A percentile compares a stretch with the other conserved stretches of the same genome.
phyloP scores from a whole-genome alignment of 805 yeast species.

The Metschnikowia cerradonensis region DNA sequence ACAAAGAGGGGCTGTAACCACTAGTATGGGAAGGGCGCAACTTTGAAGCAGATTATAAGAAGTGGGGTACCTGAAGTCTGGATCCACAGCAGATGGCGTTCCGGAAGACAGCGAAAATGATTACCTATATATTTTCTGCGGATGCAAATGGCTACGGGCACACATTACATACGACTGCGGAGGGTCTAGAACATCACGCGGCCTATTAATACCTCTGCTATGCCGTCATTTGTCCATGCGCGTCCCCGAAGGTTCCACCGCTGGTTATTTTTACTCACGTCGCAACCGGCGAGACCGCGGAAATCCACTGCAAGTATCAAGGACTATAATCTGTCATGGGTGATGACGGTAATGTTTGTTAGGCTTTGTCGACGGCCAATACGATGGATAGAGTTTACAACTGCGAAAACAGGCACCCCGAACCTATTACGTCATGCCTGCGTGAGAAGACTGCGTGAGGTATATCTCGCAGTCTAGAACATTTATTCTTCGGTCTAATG shows the following conservation, averaged over 20 bases:
- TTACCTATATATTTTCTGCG: conserved; percentile 2
- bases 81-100: background rate
- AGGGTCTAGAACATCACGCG: conserved; percentile 4
- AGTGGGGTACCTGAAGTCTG: background rate
- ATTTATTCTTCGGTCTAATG: background rate
- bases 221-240: conserved; percentile 4
- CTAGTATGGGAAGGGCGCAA: no score
- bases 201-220: conserved; percentile 4
- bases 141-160: conserved; percentile 2
- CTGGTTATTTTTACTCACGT: background rate
- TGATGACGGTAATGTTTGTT: background rate
- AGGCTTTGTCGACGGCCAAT: background rate
- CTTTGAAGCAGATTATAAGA: background rate
- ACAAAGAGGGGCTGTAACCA: background rate
- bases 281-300: background rate
- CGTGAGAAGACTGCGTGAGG: background rate
- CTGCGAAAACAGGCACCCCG: background rate
- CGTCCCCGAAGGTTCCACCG: background rate
- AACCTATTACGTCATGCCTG: background rate
- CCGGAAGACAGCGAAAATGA: background rate
- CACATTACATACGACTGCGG: background rate
- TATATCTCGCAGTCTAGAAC: background rate
- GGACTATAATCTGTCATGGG: no score
- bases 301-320: background rate
- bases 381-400: background rate